These are phyloP conservation scores for Russula olivacea DNA, from an alignment of 768 basidiomycete genomes.

Conservation along the genomic window DNA sequence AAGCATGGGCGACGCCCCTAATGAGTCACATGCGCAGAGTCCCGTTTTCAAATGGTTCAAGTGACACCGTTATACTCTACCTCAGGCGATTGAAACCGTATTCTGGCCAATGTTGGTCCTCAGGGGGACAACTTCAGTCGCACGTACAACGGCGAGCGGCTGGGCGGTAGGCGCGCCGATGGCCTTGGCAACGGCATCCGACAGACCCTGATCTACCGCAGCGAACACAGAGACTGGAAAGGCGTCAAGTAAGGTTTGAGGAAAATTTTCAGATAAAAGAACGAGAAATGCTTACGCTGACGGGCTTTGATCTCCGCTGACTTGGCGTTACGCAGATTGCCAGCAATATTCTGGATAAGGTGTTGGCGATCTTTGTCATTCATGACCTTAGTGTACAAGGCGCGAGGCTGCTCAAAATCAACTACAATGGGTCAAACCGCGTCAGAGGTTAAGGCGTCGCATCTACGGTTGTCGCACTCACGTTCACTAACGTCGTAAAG, in stretches of 20 bases:
- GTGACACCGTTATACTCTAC: background rate
- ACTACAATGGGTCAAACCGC: constrained; percentile 37
- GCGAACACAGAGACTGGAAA: constrained; percentile 32
- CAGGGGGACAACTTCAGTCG: constrained; percentile 51
- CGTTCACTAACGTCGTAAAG: constrained; percentile 74
- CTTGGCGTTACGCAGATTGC: constrained; percentile 58
- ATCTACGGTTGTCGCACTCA: constrained; percentile 35
- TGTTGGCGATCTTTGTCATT: constrained; percentile 52
- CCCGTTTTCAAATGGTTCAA: background rate
- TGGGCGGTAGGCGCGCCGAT: constrained; percentile 53
- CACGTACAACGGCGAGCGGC: constrained; percentile 59
- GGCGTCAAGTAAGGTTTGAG: constrained; percentile 49
- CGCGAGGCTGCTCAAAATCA: constrained; percentile 81
- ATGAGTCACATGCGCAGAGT: background rate
- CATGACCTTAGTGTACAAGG: constrained; percentile 63
- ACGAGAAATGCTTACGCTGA: constrained; percentile 48
- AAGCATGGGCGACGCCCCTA: background rate
- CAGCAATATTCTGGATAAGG: constrained; percentile 62
- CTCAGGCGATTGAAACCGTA: background rate
- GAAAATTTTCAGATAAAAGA: background rate
- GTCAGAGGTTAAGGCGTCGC: constrained; percentile 4
- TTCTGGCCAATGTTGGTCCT: constrained; percentile 26
- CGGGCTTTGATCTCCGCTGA: constrained; percentile 51
- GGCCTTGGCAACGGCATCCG: constrained; percentile 72
- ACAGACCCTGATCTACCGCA: constrained; percentile 66